Base-by-base conservation (phyloP, 2,329 filamentous ascomycete genomes). In the Cercospora citrullina region DNA sequence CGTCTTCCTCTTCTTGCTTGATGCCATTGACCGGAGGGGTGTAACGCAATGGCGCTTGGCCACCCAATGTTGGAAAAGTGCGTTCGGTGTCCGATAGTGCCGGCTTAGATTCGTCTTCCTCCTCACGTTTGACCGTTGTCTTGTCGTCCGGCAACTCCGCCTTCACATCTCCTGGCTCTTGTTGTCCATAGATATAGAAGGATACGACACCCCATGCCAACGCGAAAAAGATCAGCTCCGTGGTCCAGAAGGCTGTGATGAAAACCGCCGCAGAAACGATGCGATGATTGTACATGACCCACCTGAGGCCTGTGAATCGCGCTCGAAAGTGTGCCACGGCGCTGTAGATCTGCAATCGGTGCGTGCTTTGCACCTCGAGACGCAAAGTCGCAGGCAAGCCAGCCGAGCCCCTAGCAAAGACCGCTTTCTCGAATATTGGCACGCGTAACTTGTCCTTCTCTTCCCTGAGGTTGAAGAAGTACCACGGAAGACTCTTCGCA, bases 251-350 rank as follows among this genome's bases (percentile, higher is more conserved):
- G 0, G 87, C 73, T 0, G 82, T 79, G 0, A 89, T 91, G 74
- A 93, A 91, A 0, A 89, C 75, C 0, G 91, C 63, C 67, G 93
- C 93, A 5, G 89, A 89, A 1, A 88, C 78, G 39, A 95, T 75
- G 12, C 91, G 88, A 81, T 94, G 90, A 69, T 92, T 89, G 75
- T 95, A 95, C 91, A 99, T 96, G 65, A 94, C 75, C 88, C 91
- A 95, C 60, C 87, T 84, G 69, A 97, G 78, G 0, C 94, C 94
- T 2, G 68, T 64, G 71, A 97, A 88, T 63, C 88, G 86, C 4
- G 94, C 94, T 30, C 86, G 88, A 70, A 98, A 87, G 2, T 85
- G 86, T 36, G 96, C 84, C 14, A 80, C 81, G 4, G 87, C 89
- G 21, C 82, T 82, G 78, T 97, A 97, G 5, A 96, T 87, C 78